Conservation (phyloP, 345 rosid genomes). For the Camelina sativa region DNA sequence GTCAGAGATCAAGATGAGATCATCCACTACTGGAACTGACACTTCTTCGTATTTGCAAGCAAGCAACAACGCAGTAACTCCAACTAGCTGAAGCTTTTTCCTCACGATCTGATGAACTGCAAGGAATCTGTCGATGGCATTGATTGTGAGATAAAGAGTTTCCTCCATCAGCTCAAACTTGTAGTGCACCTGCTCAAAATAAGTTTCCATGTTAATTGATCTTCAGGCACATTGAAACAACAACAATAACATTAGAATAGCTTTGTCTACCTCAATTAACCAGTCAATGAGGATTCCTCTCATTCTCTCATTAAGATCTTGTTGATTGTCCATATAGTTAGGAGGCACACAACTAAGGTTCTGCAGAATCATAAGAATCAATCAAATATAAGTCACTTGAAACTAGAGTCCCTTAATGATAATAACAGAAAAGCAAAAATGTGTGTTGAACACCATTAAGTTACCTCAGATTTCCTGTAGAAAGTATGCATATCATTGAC, state of each 20-base stretch:
- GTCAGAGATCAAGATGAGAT: conserved; percentile 92
- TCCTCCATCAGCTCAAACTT: conserved; percentile 98
- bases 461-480: conserved; percentile 42
- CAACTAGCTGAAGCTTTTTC: conserved; percentile 95
- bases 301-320: conserved; percentile 85
- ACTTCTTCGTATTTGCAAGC: conserved; percentile 99
- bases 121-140: conserved; percentile 85
- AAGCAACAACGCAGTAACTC: conserved; percentile 94
- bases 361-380: conserved; percentile 47
- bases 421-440: conserved; percentile 1
- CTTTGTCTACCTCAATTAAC: conserved; percentile 72
- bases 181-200: conserved; percentile 82
- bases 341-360: conserved; percentile 53
- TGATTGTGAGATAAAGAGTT: conserved; percentile 87
- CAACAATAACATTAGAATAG: neutral
- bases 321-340: conserved; percentile 74
- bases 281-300: conserved; percentile 93
- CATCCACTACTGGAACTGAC: conserved; percentile 95
- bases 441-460: neutral
- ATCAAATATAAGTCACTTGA: conserved; percentile 26
- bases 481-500: conserved; percentile 64
- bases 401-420: neutral
- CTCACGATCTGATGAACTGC: conserved; percentile 61
- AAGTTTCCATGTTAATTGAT: neutral
- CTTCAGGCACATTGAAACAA: conserved; percentile 16